Conservation (phyloP, 495 filamentous ascomycete genomes). For the Hypoxylon fuscum region DNA sequence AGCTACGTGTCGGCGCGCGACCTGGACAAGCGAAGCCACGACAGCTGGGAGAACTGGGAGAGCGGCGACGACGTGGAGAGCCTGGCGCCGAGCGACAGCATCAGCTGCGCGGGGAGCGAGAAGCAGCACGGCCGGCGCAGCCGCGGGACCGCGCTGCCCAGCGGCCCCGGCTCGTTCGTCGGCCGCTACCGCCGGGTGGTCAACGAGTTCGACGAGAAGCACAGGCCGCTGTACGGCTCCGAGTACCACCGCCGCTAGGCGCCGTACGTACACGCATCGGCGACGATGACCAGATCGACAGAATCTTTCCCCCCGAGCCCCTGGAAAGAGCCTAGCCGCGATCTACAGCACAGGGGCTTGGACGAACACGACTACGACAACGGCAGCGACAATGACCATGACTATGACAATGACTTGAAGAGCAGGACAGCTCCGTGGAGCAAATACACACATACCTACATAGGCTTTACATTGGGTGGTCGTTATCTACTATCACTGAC, state of each 20-base stretch:
- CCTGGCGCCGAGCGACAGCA: slow-evolving; percentile 63
- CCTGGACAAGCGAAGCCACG: slow-evolving; percentile 3
- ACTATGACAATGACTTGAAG: too few species aligned
- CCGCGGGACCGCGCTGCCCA: slow-evolving; percentile 3
- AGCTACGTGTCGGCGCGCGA: slow-evolving; percentile 42
- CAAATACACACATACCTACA: too few species aligned
- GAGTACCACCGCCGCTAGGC: slow-evolving; percentile 21
- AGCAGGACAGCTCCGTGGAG: too few species aligned
- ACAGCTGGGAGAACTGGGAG: slow-evolving; percentile 31
- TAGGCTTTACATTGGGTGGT: too few species aligned
- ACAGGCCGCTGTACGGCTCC: slow-evolving; percentile 29
- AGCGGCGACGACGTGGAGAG: slow-evolving; percentile 32
- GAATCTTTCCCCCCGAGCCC: neutral
- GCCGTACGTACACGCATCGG: neutral
- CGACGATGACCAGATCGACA: neutral
- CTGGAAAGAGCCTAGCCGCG: neutral
- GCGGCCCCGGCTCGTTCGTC: slow-evolving; percentile 15
- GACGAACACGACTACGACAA: neutral
- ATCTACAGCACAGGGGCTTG: neutral
- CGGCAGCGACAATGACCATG: neutral
- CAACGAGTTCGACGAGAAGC: slow-evolving; percentile 32
- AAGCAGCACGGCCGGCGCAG: slow-evolving; percentile 18
- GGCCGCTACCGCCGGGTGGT: slow-evolving; percentile 31
- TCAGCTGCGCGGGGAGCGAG: slow-evolving; percentile 62
- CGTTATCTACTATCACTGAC: neutral